Evolutionary conservation across 257 asterid species (phyloP), one percentile per base, ranked within the genome.

Genomic region (Rehmannia glutinosa): DNA sequence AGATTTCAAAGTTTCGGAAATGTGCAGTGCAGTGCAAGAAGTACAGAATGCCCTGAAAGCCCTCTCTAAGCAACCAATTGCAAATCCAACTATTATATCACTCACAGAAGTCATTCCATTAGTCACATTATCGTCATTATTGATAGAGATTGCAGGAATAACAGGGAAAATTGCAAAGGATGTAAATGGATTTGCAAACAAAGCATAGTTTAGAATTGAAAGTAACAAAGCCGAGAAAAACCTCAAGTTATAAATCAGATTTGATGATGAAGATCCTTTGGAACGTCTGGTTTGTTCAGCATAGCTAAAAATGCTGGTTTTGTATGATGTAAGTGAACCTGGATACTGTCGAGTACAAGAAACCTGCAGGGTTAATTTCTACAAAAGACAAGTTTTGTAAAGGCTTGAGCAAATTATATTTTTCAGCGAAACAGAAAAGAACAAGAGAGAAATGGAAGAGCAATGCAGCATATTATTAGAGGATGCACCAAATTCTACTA

Each of bases 101-200:
- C 75, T 86, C 12, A 49, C 77, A 64, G 84, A 81, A 55, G 64
- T 84, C 28, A 64, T 80, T 41, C 91, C 87, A 46, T 61, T 86
- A 45, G 76, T 83, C 66, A 82, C 88, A 45, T 35, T 75, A 55
- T 79, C 90, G 24, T 76, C 92, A 23, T 35, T 82, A 77, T 52
- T 86, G 72, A 62, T 76, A 58, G 95, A 86, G 75, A 81, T 86
- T 50, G 87, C 85, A 63, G 69, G 78, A 70, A 79, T 89, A 78
- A 82, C 78, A 2, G 82, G 77, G 54, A 81, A 73, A 21, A 65
- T 81, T 47, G 84, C 78, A 54, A 75, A 76, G 16, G 80, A 69
- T 45, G 87, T 84, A 16, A 71, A 78, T 45, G 83, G 57, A 73
- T 66, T 86, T 57, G 87, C 86, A 33, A 59, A 38, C 11, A 77